Base-by-base conservation (phyloP, 1,284 basidiomycete genomes). In the Fomitopsis betulina region DNA sequence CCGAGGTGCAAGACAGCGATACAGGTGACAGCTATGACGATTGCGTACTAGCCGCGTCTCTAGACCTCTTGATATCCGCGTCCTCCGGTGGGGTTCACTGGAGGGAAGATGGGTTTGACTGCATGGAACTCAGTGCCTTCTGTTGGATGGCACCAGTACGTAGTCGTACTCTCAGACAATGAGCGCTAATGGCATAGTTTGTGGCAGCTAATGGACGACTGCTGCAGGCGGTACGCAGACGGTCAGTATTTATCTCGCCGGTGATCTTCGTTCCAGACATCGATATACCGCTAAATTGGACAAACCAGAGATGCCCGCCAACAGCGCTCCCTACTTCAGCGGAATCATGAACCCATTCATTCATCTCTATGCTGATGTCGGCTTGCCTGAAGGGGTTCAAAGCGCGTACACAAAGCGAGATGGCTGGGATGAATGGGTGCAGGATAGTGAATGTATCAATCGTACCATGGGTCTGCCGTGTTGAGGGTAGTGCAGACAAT, bases 91-190 rank as follows among this genome's bases (percentile, higher is more conserved):
- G 38, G 0, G 33, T 43, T 21, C 23, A n/a, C n/a, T 58, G 57
- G 57, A n/a, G 23, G n/a, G 45, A 54, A 15, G 53, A 55, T 19
- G 53, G 37, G 54, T 58, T 58, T 32, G 45, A 58, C 7, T 13
- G 15, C 2, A 58, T 58, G 57, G 57, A 58, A 30, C 54, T 58
- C 8, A 58, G 57, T 23, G 57, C 57, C 19, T 30, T 58, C 32
- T 23, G 35, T 37, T 37, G 38, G 45, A 30, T 55, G 39, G 45
- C 35, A 15, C 45, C 21, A 27, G 37, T 25, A 37, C 27, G 32
- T 30, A 15, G 9, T 10, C 3, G 30, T 10, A 23, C 23, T 13
- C 17, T 12, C 30, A 19, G 13, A 9, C 30, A 9, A 1, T 40
- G 4, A 12, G 2, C 27, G 40, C 38, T 35, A 13, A 35, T 21